Evolutionary conservation across 371 early-diverging fungal species (phyloP).

Genomic region (Cokeromyces recurvatus): DNA sequence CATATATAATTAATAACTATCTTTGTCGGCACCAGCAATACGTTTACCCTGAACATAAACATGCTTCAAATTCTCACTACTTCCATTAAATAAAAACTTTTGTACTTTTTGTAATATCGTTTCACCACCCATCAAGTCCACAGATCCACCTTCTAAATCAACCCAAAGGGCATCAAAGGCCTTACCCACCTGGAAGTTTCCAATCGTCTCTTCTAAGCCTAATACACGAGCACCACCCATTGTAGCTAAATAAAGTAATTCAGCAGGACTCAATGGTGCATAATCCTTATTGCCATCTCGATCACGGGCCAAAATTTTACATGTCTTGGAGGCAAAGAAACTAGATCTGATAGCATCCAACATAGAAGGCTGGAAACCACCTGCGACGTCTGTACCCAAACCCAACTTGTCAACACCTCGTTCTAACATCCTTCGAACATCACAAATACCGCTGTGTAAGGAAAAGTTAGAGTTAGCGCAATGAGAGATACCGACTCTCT

Average conservation of each 20-base stretch:
- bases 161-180: slow-evolving; percentile 89
- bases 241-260: slow-evolving; percentile 84
- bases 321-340: slow-evolving; percentile 64
- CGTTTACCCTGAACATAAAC: slow-evolving; percentile 60
- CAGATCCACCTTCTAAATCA: slow-evolving; percentile 47
- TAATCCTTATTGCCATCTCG: slow-evolving; percentile 14
- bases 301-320: slow-evolving; percentile 35
- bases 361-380: slow-evolving; percentile 81
- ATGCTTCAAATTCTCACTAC: slow-evolving; percentile 49
- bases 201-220: slow-evolving; percentile 65
- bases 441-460: slow-evolving; percentile 75
- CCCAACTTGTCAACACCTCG: slow-evolving; percentile 79
- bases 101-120: slow-evolving; percentile 41
- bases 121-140: slow-evolving; percentile 53
- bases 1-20: too few species aligned
- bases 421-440: slow-evolving; percentile 71
- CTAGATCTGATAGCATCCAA: slow-evolving; percentile 82
- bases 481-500: slow-evolving; percentile 76
- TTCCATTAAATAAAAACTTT: slow-evolving; percentile 65
- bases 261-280: slow-evolving; percentile 35
- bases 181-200: slow-evolving; percentile 79
- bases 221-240: slow-evolving; percentile 84
- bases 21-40: too few species aligned
- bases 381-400: slow-evolving; percentile 90
- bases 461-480: slow-evolving; percentile 91